phyloP scores from a whole-genome alignment of 2,329 filamentous ascomycete genomes.

The Colletotrichum limetticola region DNA sequence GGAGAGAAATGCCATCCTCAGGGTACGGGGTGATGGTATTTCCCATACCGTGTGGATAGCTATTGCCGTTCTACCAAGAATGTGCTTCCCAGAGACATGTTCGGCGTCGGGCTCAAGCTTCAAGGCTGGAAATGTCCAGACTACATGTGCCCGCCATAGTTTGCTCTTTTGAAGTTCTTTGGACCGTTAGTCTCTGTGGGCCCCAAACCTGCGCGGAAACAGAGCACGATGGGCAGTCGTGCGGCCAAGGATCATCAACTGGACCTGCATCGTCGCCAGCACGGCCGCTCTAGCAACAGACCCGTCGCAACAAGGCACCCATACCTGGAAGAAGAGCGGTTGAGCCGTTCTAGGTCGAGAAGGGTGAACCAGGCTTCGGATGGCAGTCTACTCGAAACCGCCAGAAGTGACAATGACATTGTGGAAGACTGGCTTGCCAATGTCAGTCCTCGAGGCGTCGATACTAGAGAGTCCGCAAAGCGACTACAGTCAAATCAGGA shows the following conservation, averaged over 20 bases:
- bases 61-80: neutral
- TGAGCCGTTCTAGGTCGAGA: neutral
- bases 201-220: neutral
- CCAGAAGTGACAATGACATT: neutral
- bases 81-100: neutral
- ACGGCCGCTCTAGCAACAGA: neutral
- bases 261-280: neutral
- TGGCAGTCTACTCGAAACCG: neutral
- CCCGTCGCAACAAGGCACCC: neutral
- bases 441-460: constrained; percentile 4
- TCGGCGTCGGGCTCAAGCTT: neutral
- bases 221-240: constrained; percentile 1
- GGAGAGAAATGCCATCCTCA: neutral
- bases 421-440: constrained; percentile 27
- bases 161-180: neutral
- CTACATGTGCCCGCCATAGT: neutral
- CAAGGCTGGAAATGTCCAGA: neutral
- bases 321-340: no score
- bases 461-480: neutral
- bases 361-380: neutral
- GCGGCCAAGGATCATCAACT: neutral
- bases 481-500: neutral
- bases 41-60: neutral
- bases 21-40: neutral
- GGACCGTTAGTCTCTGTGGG: neutral